Evolutionary conservation across 768 basidiomycete species (phyloP), one percentile per base, ranked within the genome.

Genomic region (Hericium coralloides): DNA sequence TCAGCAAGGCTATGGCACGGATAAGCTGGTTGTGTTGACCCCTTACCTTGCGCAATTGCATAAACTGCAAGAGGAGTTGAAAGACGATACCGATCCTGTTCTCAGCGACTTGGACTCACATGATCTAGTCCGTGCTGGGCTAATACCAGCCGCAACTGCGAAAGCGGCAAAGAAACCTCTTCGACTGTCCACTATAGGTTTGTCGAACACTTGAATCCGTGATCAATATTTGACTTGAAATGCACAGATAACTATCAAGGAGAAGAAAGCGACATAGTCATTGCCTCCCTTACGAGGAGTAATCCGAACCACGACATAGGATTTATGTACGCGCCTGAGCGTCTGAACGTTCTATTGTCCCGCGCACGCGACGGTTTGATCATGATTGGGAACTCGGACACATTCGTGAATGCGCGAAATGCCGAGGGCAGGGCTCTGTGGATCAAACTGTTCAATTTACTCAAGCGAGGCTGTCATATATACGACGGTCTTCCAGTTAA

Each of bases 231-330:
- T 31, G 31, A 31, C n/a, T 36, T 38, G 2, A 5, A n/a, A 22
- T 8, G 6, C 6, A 10, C 23, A 87, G 87, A 88, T 62, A 89
- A 88, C 61, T 89, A 87, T 59, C 87, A 88, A 64, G 86, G 86
- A 2, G 87, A 88, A 64, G 85, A 88, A 66, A 81, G 82, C 37
- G 79, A 87, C 51, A 82, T 89, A 50, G 82, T 89, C 23, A 69
- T 89, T 37, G 73, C 76, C 5, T 81, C 78, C 12, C 66, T 89
- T 36, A 84, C 82, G 0, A 68, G 86, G 50, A 85, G 84, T 59
- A 87, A 89, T 57, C 5, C 69, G 0, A 56, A 67, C 0, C 64
- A 75, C 51, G 78, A 82, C 56, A 87, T 88, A 22, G 85, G 87
- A 0, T 88, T 89, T 69, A 86, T 89, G 85, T 78, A 69, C 37